These are phyloP conservation scores for Russula sp. DNA, from an alignment of 768 basidiomycete genomes.

Conservation along the genomic window DNA sequence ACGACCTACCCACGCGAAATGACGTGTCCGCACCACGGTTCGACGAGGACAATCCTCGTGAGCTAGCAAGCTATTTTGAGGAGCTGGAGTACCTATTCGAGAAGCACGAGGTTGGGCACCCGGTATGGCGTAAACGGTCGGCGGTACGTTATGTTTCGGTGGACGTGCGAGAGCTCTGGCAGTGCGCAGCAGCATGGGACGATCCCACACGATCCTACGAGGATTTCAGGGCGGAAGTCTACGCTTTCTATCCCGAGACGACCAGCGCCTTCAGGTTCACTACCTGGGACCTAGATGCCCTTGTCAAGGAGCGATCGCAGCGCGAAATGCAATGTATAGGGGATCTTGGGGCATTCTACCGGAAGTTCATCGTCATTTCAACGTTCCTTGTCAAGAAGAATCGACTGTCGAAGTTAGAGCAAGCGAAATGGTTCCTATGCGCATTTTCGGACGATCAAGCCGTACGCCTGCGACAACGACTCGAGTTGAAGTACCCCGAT, in stretches of 20 bases:
- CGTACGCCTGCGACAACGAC: not conserved
- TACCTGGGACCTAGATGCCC: not conserved
- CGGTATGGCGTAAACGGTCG: not conserved
- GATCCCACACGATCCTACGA: not conserved
- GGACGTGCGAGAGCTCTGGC: not conserved
- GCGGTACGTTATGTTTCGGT: not conserved
- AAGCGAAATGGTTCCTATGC: not conserved
- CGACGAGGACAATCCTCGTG: not conserved
- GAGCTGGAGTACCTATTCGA: not conserved
- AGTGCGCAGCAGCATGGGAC: not conserved
- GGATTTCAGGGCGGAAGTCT: not conserved
- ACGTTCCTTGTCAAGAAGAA: not conserved
- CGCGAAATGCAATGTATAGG: not conserved
- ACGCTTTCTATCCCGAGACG: not conserved
- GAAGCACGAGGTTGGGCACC: not conserved
- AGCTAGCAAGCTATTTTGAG: not conserved
- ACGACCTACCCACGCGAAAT: not conserved
- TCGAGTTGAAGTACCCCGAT: not conserved
- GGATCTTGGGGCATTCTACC: not conserved
- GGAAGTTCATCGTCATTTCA: not conserved
- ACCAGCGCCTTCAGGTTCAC: not conserved
- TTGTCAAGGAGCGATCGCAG: not conserved
- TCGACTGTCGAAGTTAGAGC: not conserved
- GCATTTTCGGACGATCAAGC: not conserved
- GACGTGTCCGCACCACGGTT: slow-evolving; percentile 33